Evolutionary conservation across 208 protist genomes (phyloP), one percentile per base, ranked within the genome.

Genomic region (Dictyostelium gargantuum): DNA sequence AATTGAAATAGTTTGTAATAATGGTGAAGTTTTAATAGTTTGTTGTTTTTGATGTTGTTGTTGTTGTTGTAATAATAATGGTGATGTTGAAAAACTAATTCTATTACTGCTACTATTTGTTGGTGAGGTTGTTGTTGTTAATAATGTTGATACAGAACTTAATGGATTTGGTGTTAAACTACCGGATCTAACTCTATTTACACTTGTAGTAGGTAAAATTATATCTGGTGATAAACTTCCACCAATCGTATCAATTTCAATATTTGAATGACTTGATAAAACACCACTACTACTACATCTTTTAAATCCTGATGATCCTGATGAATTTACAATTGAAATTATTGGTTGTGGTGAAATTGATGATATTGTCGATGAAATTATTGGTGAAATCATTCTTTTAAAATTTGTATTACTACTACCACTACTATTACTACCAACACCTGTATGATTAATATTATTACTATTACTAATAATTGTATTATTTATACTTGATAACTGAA

Each of bases 1-100:
- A 86, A 86, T 86, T 10, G 66, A 77, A 9, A 86, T 86, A 23
- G 81, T 86, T 56, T 86, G 81, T 19, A 86, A 35, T 35, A 86
- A 48, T 86, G 81, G 81, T 32, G 81, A 86, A 48, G 23, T 35
- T 77, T 52, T 77, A 17, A 23, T 8, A 35, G 42, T 40, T 17
- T 75, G 52, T 58, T 58, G 52, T 58, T 58, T 17, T 26, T 58
- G 17, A 26, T 23, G 4, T 26, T 58, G 50, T 17, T 73, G 26
- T 74, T 21, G 8, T 77, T 17, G n/a, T 54, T 77, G 42, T 48
- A 15, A 29, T 21, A 77, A 35, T 48, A 19, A 44, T 26, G 72
- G 44, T 26, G 72, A 74, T 74, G 17, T 13, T 11, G 10, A n/a
- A 72, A 35, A 21, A 42, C 66, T 44, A 42, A 42, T 19, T 72